Evolutionary conservation across 2,329 filamentous ascomycete genomes (phyloP), one percentile per base, ranked within the genome.

Genomic region (Aspergillus tamarii): DNA sequence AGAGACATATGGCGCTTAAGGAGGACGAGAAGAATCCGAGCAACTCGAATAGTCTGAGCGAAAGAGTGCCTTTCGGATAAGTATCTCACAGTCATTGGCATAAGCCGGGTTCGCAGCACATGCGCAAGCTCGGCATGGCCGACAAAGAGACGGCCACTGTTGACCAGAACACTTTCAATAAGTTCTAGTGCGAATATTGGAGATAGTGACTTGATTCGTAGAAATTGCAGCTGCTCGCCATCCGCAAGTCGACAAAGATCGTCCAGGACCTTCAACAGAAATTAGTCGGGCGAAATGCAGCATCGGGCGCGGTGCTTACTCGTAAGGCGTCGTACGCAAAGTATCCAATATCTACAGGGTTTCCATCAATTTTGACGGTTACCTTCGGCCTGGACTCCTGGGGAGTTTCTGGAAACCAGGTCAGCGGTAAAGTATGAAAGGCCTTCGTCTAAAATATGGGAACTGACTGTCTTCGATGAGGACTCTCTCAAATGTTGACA

Each of bases 401-500:
- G 4, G 67, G 64, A 23, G 70, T 66, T 61, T 70, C 71, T 76
- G 34, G 5, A 30, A 41, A 43, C 26, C 39, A 36, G 43, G 59
- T 69, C 30, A 70, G 64, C 30, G 45, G 50, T 34, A 30, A 50
- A n/a, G 36, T 19, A 14, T 19, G 10, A 43, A 43, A 12, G 53
- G 46, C 39, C 45, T 30, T 14, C 8, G 43, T 14, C 28, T 14
- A 50, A 11, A 36, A 34, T 23, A 32, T 32, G 2, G 23, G 36
- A 14, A 84, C 87, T 76, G 79, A 90, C 89, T 89, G 75, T 97
- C 93, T 81, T 97, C 93, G 7, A 83, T 82, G 0, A 89, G 87
- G 2, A 97, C 93, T 76, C 96, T 95, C 76, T 98, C 95, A 78
- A 97, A 98, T 0, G 97, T 91, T 0, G 92, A 91, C 36, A 95